Conservation (phyloP, 768 basidiomycete species). For the Tremella fuciformis region DNA sequence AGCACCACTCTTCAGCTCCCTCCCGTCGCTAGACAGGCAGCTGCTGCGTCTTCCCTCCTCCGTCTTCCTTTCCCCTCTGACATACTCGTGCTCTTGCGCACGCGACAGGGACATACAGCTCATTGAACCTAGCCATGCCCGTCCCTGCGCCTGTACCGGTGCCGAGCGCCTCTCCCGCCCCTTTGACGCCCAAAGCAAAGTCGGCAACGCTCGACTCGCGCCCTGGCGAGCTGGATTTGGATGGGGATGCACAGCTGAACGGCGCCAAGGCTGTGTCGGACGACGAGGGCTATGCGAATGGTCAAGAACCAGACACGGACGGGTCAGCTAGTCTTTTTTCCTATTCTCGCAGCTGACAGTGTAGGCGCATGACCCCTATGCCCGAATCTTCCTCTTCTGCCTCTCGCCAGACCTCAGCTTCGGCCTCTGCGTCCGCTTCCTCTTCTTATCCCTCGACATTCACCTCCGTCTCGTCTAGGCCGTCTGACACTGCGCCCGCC, state of each 20-base stretch:
- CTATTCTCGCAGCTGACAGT: neutral
- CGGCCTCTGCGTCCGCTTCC: neutral
- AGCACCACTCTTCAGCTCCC: no score
- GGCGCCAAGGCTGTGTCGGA: neutral
- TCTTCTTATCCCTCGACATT: neutral
- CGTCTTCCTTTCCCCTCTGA: no score
- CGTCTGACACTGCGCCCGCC: neutral
- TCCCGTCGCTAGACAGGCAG: no score
- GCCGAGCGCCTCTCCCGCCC: neutral
- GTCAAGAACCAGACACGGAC: neutral
- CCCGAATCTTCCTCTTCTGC: neutral
- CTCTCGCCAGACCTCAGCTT: constrained; percentile 1
- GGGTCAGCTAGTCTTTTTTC: neutral
- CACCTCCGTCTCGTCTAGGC: neutral
- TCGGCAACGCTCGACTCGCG: no score
- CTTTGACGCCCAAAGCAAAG: neutral
- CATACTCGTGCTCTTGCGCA: no score
- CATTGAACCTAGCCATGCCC: no score
- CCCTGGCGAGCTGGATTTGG: no score
- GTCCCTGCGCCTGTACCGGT: no score
- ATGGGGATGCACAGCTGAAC: no score
- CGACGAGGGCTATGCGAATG: neutral
- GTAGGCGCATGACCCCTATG: neutral
- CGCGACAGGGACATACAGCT: no score
- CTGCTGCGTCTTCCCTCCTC: no score